Base-by-base conservation (phyloP, 2,329 filamentous ascomycete genomes). In the Fusarium acutatum region DNA sequence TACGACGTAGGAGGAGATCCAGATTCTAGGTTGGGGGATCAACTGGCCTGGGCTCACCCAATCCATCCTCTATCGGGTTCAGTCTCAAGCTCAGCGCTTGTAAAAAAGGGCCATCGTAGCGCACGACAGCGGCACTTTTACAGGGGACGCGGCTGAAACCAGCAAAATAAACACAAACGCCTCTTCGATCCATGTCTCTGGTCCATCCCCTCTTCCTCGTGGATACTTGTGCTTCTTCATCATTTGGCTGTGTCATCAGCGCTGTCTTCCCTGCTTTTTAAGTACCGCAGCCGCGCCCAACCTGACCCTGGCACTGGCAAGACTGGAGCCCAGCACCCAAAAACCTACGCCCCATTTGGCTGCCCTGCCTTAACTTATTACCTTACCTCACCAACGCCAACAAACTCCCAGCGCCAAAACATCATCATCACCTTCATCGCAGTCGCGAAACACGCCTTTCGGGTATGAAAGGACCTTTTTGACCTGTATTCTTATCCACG, bases 131-230 rank as follows among this genome's bases (percentile, higher is more conserved):
- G 53, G 57, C 60, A 63, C 59, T 60, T 60, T 60, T 60, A 60
- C 62, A 71, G 58, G 67, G 71, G 47, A 56, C 58, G 46, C 71
- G 71, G 63, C 71, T 73, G 71, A 73, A 73, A 73, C 71, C 53
- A 61, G 54, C 46, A 35, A 63, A 60, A 70, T 66, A 73, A 68
- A 74, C 71, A 74, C 49, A 73, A 54, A 72, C 71, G 58, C 71
- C 67, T 50, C 26, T 41, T 40, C 43, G 18, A 41, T 61, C 30
- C 52, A 37, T 67, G 61, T 30, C 57, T 41, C 28, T 28, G 30
- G 24, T 34, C 41, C 41, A 34, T 56, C 64, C 28, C 53, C 41
- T 57, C 44, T 56, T 47, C 28, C 53, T 50, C 64, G 63, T 61
- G 35, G 71, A 62, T 71, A 73, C 71, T 70, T 73, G 17, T 47